Evolutionary conservation across 2,329 filamentous ascomycete genomes (phyloP).

Genomic region (Aureobasidium sp.): DNA sequence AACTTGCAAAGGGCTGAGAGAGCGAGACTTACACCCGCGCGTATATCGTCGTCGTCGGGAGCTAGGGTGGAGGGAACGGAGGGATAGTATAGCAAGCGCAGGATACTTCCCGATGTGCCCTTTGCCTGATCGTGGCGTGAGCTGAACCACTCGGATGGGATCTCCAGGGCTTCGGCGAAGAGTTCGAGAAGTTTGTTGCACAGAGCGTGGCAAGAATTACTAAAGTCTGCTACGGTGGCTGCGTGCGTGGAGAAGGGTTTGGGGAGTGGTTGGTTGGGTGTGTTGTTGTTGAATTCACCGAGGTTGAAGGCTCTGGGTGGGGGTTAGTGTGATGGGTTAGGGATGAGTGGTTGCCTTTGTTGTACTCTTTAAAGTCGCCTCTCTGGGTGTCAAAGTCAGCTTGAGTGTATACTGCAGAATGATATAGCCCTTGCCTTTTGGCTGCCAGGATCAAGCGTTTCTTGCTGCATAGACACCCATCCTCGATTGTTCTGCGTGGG

Average conservation of each 20-base stretch:
- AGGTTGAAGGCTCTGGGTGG: constrained; percentile 79
- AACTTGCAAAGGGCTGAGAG: too few species aligned
- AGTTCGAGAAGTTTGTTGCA: constrained; percentile 65
- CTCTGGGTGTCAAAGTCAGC: constrained; percentile 37
- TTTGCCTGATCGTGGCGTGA: constrained; percentile 46
- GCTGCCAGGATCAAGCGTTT: constrained; percentile 75
- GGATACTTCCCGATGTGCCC: constrained; percentile 43
- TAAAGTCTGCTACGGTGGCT: constrained; percentile 56
- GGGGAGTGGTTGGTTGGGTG: constrained; percentile 73
- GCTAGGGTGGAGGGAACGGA: constrained; percentile 23
- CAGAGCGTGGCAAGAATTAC: constrained; percentile 59
- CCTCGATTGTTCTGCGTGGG: constrained; percentile 68
- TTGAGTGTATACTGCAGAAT: not conserved
- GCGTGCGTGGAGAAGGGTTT: constrained; percentile 51
- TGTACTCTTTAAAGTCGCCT: constrained; percentile 81
- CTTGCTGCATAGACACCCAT: constrained; percentile 80
- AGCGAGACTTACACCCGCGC: constrained; percentile 55
- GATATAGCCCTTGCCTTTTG: constrained; percentile 52
- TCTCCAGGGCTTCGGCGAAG: constrained; percentile 64
- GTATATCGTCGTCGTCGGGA: constrained; percentile 54
- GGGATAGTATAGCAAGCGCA: constrained; percentile 45
- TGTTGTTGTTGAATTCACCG: constrained; percentile 56
- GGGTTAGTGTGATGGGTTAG: not conserved
- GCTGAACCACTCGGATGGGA: constrained; percentile 49
- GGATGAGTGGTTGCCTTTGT: constrained; percentile 9